These are phyloP conservation scores for Penicillium daleae DNA, from an alignment of 495 filamentous ascomycete species.

Conservation along the genomic window DNA sequence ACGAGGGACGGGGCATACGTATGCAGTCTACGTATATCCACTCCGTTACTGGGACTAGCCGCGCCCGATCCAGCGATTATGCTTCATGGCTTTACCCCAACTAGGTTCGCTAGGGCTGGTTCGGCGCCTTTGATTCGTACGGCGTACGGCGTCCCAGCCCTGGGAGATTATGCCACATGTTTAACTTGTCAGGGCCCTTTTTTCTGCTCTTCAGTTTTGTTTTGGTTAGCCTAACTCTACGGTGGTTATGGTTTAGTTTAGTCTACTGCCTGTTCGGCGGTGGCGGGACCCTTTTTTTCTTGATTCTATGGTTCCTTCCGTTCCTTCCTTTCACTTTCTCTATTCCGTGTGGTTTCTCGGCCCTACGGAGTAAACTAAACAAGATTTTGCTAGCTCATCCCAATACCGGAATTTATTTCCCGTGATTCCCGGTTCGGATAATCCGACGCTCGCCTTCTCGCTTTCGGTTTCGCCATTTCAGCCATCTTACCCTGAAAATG, in stretches of 20 bases:
- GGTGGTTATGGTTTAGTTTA: conserved; percentile 6
- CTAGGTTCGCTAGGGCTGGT: conserved; percentile 12
- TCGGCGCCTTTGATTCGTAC: conserved; percentile 26
- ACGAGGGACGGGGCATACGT: conserved; percentile 31
- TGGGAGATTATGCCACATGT: conserved; percentile 26
- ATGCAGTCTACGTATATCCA: conserved; percentile 35
- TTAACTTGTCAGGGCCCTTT: conserved; percentile 29
- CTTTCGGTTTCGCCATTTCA: not conserved
- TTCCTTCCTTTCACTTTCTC: not conserved
- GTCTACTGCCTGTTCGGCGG: not conserved
- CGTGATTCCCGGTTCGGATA: not conserved
- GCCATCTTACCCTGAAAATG: conserved; percentile 10
- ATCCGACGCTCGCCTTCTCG: not conserved
- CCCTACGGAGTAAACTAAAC: not conserved
- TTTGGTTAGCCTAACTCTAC: too few species aligned
- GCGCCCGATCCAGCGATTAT: conserved; percentile 22
- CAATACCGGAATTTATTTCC: not conserved
- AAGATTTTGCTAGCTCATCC: not conserved
- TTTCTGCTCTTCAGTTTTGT: conserved; percentile 14
- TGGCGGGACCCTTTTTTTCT: conserved; percentile 6
- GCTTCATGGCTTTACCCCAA: conserved; percentile 16
- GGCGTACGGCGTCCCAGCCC: conserved; percentile 6
- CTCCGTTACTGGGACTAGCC: conserved; percentile 16
- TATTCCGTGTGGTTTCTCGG: not conserved
- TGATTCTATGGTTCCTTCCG: not conserved